Conservation (phyloP, 257 asterid genomes). For the Rubia yunnanensis region DNA sequence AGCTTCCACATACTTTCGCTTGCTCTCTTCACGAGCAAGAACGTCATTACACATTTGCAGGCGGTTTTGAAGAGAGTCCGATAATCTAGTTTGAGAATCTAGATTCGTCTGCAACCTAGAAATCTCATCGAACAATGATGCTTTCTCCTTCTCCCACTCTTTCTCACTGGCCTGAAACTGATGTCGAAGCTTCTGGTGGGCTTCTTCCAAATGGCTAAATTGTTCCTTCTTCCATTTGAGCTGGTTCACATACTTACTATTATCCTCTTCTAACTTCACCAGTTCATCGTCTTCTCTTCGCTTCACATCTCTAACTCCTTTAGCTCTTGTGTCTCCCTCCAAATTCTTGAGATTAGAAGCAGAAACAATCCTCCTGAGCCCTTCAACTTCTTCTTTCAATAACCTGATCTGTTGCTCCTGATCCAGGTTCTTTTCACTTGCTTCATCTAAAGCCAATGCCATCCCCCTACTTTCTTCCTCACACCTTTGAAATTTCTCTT, state of each 20-base stretch:
- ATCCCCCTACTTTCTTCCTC: constrained; percentile 57
- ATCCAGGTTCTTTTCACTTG: constrained; percentile 41
- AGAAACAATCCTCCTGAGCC: constrained; percentile 31
- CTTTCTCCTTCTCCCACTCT: constrained; percentile 79
- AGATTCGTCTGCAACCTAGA: constrained; percentile 42
- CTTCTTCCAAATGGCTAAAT: constrained; percentile 71
- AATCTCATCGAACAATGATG: constrained; percentile 45
- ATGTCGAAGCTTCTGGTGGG: constrained; percentile 52
- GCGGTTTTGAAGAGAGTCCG: constrained; percentile 48
- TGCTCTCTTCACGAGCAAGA: constrained; percentile 75
- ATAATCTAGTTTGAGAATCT: constrained; percentile 70
- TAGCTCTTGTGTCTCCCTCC: constrained; percentile 26
- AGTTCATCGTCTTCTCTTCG: constrained; percentile 42
- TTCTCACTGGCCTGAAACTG: constrained; percentile 44
- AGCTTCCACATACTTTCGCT: constrained; percentile 49
- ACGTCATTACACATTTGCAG: constrained; percentile 73
- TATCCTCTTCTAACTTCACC: constrained; percentile 50
- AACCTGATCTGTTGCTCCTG: constrained; percentile 41
- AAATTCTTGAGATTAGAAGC: constrained; percentile 30
- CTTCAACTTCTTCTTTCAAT: constrained; percentile 50
- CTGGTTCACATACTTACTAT: constrained; percentile 47
- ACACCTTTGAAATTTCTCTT: constrained; percentile 34
- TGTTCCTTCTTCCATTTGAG: constrained; percentile 92
- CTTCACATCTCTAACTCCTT: constrained; percentile 24
- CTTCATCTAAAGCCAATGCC: constrained; percentile 58